These are phyloP conservation scores for Melampsora larici-populina DNA, from an alignment of 1,284 basidiomycete species.

Conservation along the genomic window DNA sequence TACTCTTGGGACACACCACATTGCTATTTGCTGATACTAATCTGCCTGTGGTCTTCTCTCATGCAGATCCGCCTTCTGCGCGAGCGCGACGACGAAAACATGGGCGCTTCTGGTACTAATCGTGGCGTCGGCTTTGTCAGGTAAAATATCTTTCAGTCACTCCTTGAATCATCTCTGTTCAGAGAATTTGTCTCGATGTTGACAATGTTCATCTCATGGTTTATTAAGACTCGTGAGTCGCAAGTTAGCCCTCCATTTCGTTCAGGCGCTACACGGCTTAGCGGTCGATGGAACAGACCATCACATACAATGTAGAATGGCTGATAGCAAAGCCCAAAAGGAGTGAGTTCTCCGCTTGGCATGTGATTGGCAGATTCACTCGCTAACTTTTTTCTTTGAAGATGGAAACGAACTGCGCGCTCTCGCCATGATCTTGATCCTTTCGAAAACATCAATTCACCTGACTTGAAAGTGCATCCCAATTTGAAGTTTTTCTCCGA, in stretches of 20 bases:
- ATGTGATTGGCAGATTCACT: not conserved
- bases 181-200: not conserved
- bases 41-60: not conserved
- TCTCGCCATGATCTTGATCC: not conserved
- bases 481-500: too few relatives aligned
- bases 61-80: conserved; percentile 23
- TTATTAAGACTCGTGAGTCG: conserved; percentile 4
- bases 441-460: too few relatives aligned
- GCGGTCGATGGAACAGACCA: not conserved
- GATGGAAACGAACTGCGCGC: conserved; percentile 30
- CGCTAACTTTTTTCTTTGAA: not conserved
- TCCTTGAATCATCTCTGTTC: not conserved
- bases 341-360: conserved; percentile 11
- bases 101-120: conserved; percentile 12
- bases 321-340: conserved; percentile 40
- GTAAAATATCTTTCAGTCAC: not conserved
- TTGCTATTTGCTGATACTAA: not conserved
- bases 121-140: conserved; percentile 36
- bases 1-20: not conserved
- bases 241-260: conserved; percentile 22
- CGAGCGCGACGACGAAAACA: conserved; percentile 15
- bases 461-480: too few relatives aligned
- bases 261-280: conserved; percentile 26
- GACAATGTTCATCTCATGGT: not conserved
- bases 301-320: conserved; percentile 37